Evolutionary conservation across 805 yeast species (phyloP).

Genomic region (Starmerella scarabaei): DNA sequence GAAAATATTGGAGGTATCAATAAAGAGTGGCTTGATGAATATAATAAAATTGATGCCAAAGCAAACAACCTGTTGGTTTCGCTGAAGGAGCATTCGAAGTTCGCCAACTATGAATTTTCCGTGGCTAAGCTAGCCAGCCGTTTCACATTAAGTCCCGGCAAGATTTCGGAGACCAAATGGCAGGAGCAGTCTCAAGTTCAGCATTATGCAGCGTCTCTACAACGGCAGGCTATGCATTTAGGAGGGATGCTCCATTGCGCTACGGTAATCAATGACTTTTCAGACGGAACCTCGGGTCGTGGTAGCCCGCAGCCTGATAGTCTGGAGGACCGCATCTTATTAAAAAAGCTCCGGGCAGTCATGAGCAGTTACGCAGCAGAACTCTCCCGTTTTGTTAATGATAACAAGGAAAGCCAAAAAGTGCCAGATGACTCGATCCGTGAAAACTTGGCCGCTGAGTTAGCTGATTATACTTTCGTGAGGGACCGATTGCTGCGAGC

Average conservation of each 20-base stretch:
- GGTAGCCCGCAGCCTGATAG: background rate
- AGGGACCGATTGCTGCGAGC: slow-evolving; percentile 5
- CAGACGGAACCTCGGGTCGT: too few relatives aligned
- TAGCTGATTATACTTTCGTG: slow-evolving; percentile 2
- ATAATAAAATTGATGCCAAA: background rate
- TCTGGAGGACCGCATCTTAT: background rate
- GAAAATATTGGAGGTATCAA: slow-evolving; percentile 36
- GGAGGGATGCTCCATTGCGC: slow-evolving; percentile 59
- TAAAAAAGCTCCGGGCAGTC: background rate
- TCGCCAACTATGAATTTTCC: slow-evolving; percentile 47
- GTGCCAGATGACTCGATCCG: background rate
- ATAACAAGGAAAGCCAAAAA: background rate
- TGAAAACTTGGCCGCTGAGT: background rate
- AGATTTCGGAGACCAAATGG: background rate
- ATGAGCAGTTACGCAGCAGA: background rate
- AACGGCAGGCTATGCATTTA: slow-evolving; percentile 41
- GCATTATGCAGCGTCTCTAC: slow-evolving; percentile 31
- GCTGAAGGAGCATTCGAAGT: slow-evolving; percentile 37
- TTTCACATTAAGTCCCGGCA: background rate
- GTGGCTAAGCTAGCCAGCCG: background rate
- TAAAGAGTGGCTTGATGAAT: background rate
- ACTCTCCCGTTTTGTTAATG: slow-evolving; percentile 1
- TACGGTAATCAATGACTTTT: slow-evolving; percentile 52
- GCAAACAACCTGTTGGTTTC: slow-evolving; percentile 24
- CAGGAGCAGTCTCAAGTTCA: background rate